phyloP scores from a whole-genome alignment of 2,329 filamentous ascomycete genomes.

The Teratosphaeria pseudoeucalypti region DNA sequence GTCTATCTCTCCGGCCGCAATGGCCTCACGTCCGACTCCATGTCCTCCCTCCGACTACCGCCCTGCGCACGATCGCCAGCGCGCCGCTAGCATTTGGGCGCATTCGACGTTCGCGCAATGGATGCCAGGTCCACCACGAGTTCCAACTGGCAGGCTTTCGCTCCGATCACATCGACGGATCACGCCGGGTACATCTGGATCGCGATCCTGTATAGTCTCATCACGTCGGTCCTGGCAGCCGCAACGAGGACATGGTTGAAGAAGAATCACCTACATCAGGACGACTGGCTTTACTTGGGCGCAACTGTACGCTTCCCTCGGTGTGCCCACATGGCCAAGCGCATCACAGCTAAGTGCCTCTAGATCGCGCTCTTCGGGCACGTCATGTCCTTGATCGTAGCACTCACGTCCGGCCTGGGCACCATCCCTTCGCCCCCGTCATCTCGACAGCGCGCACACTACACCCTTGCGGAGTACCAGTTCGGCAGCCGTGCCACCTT shows the following conservation, averaged over 20 bases:
- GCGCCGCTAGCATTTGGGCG: not conserved
- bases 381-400: not conserved
- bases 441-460: not conserved
- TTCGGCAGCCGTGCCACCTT: not conserved
- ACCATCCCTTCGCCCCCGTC: not conserved
- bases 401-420: not conserved
- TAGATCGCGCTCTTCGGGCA: not conserved
- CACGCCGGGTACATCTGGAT: not conserved
- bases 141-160: not conserved
- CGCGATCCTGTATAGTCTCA: not conserved
- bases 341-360: not conserved
- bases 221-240: not conserved
- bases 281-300: not conserved
- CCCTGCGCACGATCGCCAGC: not conserved
- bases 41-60: not conserved
- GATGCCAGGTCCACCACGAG: not conserved
- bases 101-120: not conserved
- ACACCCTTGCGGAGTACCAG: not conserved
- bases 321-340: not conserved
- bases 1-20: not conserved
- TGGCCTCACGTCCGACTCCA: not conserved
- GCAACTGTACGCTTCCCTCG: not conserved
- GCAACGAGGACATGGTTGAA: not conserved
- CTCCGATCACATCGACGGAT: not conserved
- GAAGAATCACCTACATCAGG: not conserved